Percentiles rank a stretch among this genome's conserved stretches.
Evolutionary conservation across 306 rosid species (phyloP).

Genomic region (Vigna reflexopilosa): DNA sequence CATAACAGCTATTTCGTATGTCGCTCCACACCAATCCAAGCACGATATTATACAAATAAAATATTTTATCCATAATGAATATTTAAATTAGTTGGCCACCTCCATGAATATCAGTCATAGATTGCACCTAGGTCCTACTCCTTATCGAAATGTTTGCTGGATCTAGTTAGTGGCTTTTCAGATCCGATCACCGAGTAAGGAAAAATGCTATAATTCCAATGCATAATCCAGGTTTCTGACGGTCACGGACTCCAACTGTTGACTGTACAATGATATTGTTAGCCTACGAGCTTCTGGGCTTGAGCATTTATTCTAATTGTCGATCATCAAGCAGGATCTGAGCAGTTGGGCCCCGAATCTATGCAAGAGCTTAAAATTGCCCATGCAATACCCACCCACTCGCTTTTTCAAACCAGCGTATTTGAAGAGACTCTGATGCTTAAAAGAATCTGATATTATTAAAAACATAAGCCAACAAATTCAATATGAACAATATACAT

Average conservation of each 20-base stretch:
- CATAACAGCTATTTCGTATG: neutral
- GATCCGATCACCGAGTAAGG: neutral
- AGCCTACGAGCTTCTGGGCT: neutral
- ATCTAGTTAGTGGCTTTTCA: neutral
- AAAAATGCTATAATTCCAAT: neutral
- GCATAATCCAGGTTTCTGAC: neutral
- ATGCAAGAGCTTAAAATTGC: constrained; percentile 26
- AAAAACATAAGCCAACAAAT: constrained; percentile 43
- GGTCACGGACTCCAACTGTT: neutral
- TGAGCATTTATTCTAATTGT: neutral
- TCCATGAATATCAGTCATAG: neutral
- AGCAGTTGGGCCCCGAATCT: neutral
- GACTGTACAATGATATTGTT: too few species aligned
- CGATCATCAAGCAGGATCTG: neutral
- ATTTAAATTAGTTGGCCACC: neutral
- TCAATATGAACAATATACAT: constrained; percentile 52
- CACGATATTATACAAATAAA: neutral
- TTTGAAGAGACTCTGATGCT: constrained; percentile 28
- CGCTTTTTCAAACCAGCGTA: neutral
- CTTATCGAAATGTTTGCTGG: neutral
- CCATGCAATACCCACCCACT: neutral
- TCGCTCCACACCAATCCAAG: neutral
- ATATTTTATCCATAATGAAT: neutral
- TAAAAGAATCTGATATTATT: constrained; percentile 42
- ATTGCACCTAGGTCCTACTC: neutral